A percentile compares a stretch with the other conserved stretches of the same genome.
phyloP scores from a whole-genome alignment of 176 grass and related monocot species.

The barley (Hordeum vulgare) region DNA sequence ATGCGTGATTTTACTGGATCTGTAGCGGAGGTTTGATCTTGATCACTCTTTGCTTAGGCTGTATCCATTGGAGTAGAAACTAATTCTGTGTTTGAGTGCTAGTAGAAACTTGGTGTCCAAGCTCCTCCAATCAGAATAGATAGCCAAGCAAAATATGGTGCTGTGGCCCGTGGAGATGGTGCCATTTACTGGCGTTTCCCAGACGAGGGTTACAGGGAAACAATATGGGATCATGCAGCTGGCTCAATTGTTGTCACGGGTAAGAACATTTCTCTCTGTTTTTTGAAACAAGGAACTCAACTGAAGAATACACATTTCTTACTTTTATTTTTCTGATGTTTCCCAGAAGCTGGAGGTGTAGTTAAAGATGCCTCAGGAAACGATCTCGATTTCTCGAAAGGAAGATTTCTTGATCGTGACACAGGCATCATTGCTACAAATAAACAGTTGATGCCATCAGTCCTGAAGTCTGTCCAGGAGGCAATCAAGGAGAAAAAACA shows the following conservation, averaged over 20 bases:
- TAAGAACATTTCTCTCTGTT: not conserved
- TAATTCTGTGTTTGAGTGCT: constrained; percentile 17
- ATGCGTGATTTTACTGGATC: constrained; percentile 72
- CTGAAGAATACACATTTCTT: not conserved
- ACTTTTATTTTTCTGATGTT: not conserved
- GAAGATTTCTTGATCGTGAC: constrained; percentile 79
- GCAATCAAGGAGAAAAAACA: constrained; percentile 54
- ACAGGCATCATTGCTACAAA: constrained; percentile 84
- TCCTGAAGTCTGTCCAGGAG: constrained; percentile 63
- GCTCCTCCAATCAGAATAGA: constrained; percentile 89
- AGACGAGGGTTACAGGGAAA: constrained; percentile 79
- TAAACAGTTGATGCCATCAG: constrained; percentile 45
- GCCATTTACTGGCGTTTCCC: constrained; percentile 89
- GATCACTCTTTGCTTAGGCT: not conserved
- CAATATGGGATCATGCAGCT: constrained; percentile 97
- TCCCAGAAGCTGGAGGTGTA: constrained; percentile 72
- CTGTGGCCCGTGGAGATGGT: constrained; percentile 82
- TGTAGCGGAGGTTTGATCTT: constrained; percentile 62
- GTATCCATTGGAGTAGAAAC: not conserved
- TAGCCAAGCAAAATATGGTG: constrained; percentile 93
- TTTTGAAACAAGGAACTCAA: not conserved
- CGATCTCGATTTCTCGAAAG: constrained; percentile 86
- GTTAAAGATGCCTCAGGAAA: constrained; percentile 79
- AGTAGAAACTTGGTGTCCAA: constrained; percentile 82
- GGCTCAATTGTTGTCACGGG: constrained; percentile 82